A percentile compares a stretch with the other conserved stretches of the same genome.
These are phyloP conservation scores for Volvox africanus DNA, from an alignment of 139 green algal species.

Conservation along the genomic window DNA sequence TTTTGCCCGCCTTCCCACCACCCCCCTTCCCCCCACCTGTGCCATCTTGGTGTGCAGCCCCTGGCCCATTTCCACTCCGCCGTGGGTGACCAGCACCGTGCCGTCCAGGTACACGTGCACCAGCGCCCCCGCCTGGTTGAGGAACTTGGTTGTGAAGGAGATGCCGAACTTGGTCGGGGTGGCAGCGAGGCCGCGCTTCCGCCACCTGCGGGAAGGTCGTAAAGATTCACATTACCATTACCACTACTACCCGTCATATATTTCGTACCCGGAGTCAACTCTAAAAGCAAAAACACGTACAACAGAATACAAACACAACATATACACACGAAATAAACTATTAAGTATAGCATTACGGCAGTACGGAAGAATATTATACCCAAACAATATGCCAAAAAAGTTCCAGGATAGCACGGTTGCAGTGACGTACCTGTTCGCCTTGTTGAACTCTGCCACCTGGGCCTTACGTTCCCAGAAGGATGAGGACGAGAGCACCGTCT, in stretches of 20 bases:
- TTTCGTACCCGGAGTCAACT: too few species aligned
- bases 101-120: constrained; percentile 97
- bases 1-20: background rate
- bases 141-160: constrained; percentile 89
- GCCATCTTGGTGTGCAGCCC: constrained; percentile 98
- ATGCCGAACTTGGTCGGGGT: constrained; percentile 98
- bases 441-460: constrained; percentile 81
- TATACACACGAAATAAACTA: too few species aligned
- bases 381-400: too few species aligned
- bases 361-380: too few species aligned
- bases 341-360: too few species aligned
- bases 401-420: too few species aligned
- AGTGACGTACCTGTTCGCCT: constrained; percentile 47
- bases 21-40: constrained; percentile 61
- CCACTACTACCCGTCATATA: too few species aligned
- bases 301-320: too few species aligned
- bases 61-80: constrained; percentile 98
- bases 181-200: constrained; percentile 91
- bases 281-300: too few species aligned
- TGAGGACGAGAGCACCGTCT: constrained; percentile 47
- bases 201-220: constrained; percentile 21
- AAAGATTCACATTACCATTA: too few species aligned
- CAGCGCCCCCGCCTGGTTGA: constrained; percentile 93
- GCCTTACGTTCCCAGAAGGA: constrained; percentile 50
- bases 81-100: constrained; percentile 94